Evolutionary conservation across 306 rosid species (phyloP), one percentile per base, ranked within the genome.

Genomic region (Calophaca sinica): DNA sequence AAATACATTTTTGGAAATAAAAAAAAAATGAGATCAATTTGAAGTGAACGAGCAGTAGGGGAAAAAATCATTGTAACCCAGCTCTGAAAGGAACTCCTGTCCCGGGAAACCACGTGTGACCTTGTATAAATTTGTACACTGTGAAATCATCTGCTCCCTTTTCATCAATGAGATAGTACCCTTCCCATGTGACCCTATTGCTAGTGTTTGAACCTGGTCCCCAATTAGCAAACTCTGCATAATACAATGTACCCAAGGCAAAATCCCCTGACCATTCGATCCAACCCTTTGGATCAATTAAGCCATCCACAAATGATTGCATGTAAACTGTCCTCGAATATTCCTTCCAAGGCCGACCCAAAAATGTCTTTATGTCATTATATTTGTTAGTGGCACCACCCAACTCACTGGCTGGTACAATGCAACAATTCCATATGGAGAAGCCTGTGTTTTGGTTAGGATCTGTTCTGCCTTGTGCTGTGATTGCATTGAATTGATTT

Each of bases 331-430:
- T 81, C 36, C 88, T 87, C 5, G 89, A 86, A 64, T 76, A 85
- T 67, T 82, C 80, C 70, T 86, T 81, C 91, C 94, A 89, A 28
- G 91, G 88, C 81, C 91, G 42, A 49, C 91, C 91, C 54, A 86
- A 51, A 77, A 72, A 87, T 0, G 91, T 84, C 26, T 55, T 20
- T 29, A 66, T 62, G 4, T 12, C 64, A 49, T 53, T 62, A 31
- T 70, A 64, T 39, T 55, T 62, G 48, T 28, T 67, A 29, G 2
- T 31, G 13, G 52, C 65, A 64, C 9, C 70, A 12, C 79, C 79
- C 12, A 80, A 72, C 0, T 77, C 88, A 49, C 42, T 51, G 11
- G 86, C 66, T 20, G 83, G 87, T n/a, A 53, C 50, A 1, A 87
- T 69, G 20, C 12, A 67, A 70, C 86, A 81, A 39, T 85, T 82